Percentiles rank a stretch among this genome's conserved stretches.
phyloP scores from a whole-genome alignment of 768 basidiomycete species.

The Mycena filopes region DNA sequence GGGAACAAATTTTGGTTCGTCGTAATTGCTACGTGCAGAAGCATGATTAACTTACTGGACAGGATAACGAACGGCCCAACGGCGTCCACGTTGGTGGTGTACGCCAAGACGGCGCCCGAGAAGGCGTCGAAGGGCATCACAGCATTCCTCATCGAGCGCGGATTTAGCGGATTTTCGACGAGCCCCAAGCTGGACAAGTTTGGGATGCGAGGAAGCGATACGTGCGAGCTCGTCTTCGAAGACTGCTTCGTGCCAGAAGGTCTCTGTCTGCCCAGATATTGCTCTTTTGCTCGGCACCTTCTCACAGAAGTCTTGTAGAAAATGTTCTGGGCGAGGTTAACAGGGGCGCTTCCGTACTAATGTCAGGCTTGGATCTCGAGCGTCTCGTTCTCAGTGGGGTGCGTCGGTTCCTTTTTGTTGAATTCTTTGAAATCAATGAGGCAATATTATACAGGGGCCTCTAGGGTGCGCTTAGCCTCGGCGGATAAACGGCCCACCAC shows the following conservation, averaged over 20 bases:
- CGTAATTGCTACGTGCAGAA: neutral
- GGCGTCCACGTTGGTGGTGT: slow-evolving; percentile 92
- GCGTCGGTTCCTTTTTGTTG: neutral
- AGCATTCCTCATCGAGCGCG: slow-evolving; percentile 89
- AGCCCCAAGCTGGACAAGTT: slow-evolving; percentile 94
- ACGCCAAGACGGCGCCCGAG: slow-evolving; percentile 86
- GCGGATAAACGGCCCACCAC: slow-evolving; percentile 21
- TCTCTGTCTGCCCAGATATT: slow-evolving; percentile 57
- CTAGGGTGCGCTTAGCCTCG: slow-evolving; percentile 67
- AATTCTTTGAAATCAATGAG: too few species aligned
- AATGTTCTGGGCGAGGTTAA: slow-evolving; percentile 87
- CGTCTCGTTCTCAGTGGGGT: slow-evolving; percentile 87
- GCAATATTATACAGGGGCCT: slow-evolving; percentile 74
- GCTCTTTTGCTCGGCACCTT: slow-evolving; percentile 23
- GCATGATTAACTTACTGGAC: slow-evolving; percentile 5
- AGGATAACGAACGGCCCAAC: slow-evolving; percentile 97
- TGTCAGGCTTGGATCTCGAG: slow-evolving; percentile 95
- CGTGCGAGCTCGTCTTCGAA: slow-evolving; percentile 93
- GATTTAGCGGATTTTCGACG: slow-evolving; percentile 86
- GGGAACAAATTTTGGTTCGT: slow-evolving; percentile 94
- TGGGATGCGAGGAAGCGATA: slow-evolving; percentile 96
- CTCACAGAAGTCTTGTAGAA: slow-evolving; percentile 55
- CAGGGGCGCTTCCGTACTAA: slow-evolving; percentile 86
- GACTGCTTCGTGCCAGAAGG: slow-evolving; percentile 91
- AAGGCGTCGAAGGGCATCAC: slow-evolving; percentile 91